Conservation (phyloP, 306 rosid genomes). For the Dryas octopetala region DNA sequence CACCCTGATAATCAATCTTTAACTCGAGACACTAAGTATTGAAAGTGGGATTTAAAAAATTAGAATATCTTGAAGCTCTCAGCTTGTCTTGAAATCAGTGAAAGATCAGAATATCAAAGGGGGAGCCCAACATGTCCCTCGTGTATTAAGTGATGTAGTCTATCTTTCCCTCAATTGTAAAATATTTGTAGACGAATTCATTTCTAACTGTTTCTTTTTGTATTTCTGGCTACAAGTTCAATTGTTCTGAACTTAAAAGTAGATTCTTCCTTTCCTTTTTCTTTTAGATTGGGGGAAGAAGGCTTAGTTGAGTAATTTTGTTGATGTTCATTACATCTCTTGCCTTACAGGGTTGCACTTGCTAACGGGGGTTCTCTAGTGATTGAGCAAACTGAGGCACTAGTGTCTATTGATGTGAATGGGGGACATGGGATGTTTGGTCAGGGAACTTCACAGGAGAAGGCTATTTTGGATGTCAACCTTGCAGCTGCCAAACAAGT, state of each 20-base stretch:
- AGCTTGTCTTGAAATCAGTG: not conserved
- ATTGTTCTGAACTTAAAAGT: not conserved
- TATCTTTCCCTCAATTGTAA: not conserved
- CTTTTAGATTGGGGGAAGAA: not conserved
- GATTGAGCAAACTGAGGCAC: slow-evolving; percentile 98
- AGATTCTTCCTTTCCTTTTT: not conserved
- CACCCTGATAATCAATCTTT: not conserved
- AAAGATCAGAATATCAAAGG: not conserved
- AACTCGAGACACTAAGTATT: not conserved
- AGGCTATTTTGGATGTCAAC: slow-evolving; percentile 90
- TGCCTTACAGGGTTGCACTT: slow-evolving; percentile 75
- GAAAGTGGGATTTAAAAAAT: not conserved
- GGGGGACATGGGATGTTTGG: slow-evolving; percentile 96
- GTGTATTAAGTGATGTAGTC: not conserved
- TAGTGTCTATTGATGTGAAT: slow-evolving; percentile 95
- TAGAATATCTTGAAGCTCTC: not conserved
- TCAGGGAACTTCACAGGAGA: slow-evolving; percentile 74
- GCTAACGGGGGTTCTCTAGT: slow-evolving; percentile 88
- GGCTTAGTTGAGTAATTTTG: slow-evolving; percentile 1
- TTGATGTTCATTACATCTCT: slow-evolving; percentile 25
- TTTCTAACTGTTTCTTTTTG: not conserved
- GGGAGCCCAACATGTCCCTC: not conserved
- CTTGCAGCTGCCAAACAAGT: slow-evolving; percentile 94
- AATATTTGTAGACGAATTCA: not conserved
- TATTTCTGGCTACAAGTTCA: not conserved